Evolutionary conservation across 305 asterid genomes (phyloP).

Genomic region (Fraxinus platypoda): DNA sequence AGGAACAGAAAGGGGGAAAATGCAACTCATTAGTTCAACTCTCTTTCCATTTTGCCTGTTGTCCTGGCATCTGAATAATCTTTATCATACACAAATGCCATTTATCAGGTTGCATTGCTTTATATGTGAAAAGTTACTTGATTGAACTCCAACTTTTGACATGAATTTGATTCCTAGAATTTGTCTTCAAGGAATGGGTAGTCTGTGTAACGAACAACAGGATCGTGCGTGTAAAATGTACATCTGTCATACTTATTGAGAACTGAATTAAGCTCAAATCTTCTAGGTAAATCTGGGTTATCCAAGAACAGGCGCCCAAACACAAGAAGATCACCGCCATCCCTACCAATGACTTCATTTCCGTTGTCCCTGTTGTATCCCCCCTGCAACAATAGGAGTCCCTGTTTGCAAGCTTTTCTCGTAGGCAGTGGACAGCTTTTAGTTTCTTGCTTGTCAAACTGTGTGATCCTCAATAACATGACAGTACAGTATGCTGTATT

Average conservation of each 20-base stretch:
- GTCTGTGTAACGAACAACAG: slow-evolving; percentile 40
- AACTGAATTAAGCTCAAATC: slow-evolving; percentile 24
- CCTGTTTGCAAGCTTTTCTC: slow-evolving; percentile 36
- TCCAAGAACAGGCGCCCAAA: slow-evolving; percentile 38
- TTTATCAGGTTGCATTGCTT: not conserved
- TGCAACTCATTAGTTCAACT: not conserved
- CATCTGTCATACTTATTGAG: slow-evolving; percentile 30
- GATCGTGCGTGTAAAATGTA: slow-evolving; percentile 32
- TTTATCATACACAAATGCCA: not conserved
- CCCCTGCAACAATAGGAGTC: slow-evolving; percentile 38
- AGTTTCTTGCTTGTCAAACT: slow-evolving; percentile 17
- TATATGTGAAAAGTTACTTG: not conserved
- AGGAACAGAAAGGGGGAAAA: not conserved
- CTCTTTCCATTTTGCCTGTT: not conserved
- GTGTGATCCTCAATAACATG: slow-evolving; percentile 36
- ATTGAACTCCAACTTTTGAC: not conserved
- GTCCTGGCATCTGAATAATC: not conserved
- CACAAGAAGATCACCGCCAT: slow-evolving; percentile 33
- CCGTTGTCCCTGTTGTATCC: slow-evolving; percentile 33
- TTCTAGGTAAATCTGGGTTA: slow-evolving; percentile 33
- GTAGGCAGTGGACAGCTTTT: slow-evolving; percentile 19
- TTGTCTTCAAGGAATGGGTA: slow-evolving; percentile 34
- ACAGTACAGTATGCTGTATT: slow-evolving; percentile 30
- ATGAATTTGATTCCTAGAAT: not conserved
- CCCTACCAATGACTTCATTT: slow-evolving; percentile 24